Evolutionary conservation across 2,329 filamentous ascomycete species (phyloP), one percentile per base, ranked within the genome.

Genomic region (Reticulascus tulasneorum): DNA sequence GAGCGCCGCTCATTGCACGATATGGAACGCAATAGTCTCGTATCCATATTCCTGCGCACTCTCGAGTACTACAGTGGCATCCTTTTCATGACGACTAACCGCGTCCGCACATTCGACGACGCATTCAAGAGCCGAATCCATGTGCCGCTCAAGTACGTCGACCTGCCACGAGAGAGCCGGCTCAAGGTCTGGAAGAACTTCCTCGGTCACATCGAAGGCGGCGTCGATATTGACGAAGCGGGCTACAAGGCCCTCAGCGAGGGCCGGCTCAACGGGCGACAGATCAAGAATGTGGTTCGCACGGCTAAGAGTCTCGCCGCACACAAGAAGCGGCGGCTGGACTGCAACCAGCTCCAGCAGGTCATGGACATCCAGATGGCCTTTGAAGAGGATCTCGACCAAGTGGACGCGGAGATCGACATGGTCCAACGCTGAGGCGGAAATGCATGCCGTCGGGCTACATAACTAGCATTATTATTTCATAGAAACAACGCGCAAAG

Each of bases 111-210:
- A 0, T 94, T 95, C 51, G 89, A 95, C 51, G 86, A 93, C 44
- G 89, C 89, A 1, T 94, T 94, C 69, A 85, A 93, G 55, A 86
- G 81, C 9, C 79, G 89, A 17, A 94, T 94, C 44, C 87, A 94
- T 57, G 82, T 94, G 49, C 86, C 87, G 0, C 68, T 95, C 8
- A 75, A 84, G 19, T 95, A 94, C 60, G 84, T 84, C 25, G 79
- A 84, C 31, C 71, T 94, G 9, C 80, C 80, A 26, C 59, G 65
- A 9, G 82, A 84, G 51, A 87, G 88, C 11, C 84, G 84, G 62
- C 81, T 40, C 11, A 35, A 25, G 25, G 40, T 43, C 20, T 43
- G 40, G 40, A 21, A 26, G 18, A 40, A 50, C 25, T 40, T 40
- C 7, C 13, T 40, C 16, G 26, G 24, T 12, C 13, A 19, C 4